Evolutionary conservation across 2,329 filamentous ascomycete species (phyloP).

Genomic region (Chrysosporium keratinophilum): DNA sequence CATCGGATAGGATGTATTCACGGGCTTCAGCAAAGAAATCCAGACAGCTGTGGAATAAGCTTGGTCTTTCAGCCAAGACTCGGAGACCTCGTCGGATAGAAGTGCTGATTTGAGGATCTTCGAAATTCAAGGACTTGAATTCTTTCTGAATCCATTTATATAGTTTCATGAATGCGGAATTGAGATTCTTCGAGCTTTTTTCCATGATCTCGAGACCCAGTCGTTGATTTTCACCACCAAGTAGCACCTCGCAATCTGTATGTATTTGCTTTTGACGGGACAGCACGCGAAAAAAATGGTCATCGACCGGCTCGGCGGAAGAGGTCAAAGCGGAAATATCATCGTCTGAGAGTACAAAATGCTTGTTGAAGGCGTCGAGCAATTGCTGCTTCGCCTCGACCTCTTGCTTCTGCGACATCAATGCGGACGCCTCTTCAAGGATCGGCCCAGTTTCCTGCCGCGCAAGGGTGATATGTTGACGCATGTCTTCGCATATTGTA

Average conservation of each 20-base stretch:
- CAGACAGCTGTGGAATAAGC: slow-evolving; percentile 83
- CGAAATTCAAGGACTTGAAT: slow-evolving; percentile 82
- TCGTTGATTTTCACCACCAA: slow-evolving; percentile 82
- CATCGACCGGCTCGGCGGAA: slow-evolving; percentile 70
- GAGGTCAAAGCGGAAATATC: slow-evolving; percentile 67
- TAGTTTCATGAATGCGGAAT: slow-evolving; percentile 85
- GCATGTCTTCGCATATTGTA: slow-evolving; percentile 68
- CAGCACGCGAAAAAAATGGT: slow-evolving; percentile 69
- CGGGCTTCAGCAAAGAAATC: slow-evolving; percentile 87
- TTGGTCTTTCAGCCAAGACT: slow-evolving; percentile 78
- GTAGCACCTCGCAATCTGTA: slow-evolving; percentile 74
- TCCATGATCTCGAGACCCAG: slow-evolving; percentile 87
- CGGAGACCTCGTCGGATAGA: slow-evolving; percentile 74
- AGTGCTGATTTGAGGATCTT: slow-evolving; percentile 83
- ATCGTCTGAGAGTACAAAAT: slow-evolving; percentile 76
- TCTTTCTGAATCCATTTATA: slow-evolving; percentile 92
- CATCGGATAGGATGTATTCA: slow-evolving; percentile 74
- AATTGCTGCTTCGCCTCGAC: slow-evolving; percentile 71
- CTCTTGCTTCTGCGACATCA: slow-evolving; percentile 62
- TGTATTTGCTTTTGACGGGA: slow-evolving; percentile 75
- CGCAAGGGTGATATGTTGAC: slow-evolving; percentile 62
- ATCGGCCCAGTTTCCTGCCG: slow-evolving; percentile 64
- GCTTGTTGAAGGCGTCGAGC: slow-evolving; percentile 63
- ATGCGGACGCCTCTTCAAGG: slow-evolving; percentile 62
- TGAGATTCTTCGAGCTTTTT: slow-evolving; percentile 73